Evolutionary conservation across 2,329 filamentous ascomycete species (phyloP).

Genomic region (Teratosphaeriaceae sp.): DNA sequence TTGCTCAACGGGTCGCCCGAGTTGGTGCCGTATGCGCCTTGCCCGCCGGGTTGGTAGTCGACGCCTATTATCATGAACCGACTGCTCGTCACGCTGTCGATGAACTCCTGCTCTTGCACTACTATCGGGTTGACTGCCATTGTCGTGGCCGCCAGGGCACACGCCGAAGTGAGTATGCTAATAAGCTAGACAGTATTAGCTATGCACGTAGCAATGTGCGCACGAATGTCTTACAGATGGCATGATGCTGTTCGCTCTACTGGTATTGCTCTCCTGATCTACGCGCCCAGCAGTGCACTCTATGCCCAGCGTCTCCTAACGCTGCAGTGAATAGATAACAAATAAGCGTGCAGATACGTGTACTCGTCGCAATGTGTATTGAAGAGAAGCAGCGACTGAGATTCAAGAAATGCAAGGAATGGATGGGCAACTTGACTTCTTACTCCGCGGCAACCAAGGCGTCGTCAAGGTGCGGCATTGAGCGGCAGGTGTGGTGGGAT

Average conservation of each 20-base stretch:
- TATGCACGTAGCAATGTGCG: neutral
- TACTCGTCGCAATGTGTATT: neutral
- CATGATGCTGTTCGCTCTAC: neutral
- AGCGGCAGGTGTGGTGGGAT: neutral
- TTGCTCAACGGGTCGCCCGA: conserved; percentile 52
- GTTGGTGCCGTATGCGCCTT: conserved; percentile 48
- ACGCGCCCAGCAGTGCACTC: neutral
- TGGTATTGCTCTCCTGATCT: neutral
- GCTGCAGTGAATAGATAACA: neutral
- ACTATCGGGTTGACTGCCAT: conserved; percentile 44
- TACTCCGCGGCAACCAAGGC: neutral
- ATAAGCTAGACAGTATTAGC: conserved; percentile 4
- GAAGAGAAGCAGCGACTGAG: neutral
- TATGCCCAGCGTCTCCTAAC: neutral
- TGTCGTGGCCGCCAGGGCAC: conserved; percentile 9
- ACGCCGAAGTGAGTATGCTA: conserved; percentile 6
- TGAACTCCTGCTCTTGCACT: conserved; percentile 54
- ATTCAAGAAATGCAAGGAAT: neutral
- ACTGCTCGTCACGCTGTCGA: conserved; percentile 51
- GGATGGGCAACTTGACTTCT: neutral
- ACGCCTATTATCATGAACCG: conserved; percentile 58
- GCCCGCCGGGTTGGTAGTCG: conserved; percentile 59
- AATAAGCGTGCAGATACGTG: neutral
- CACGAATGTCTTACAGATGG: neutral
- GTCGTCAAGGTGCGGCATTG: neutral